Base-by-base conservation (phyloP, 306 rosid species). In the Sesbania bispinosa region DNA sequence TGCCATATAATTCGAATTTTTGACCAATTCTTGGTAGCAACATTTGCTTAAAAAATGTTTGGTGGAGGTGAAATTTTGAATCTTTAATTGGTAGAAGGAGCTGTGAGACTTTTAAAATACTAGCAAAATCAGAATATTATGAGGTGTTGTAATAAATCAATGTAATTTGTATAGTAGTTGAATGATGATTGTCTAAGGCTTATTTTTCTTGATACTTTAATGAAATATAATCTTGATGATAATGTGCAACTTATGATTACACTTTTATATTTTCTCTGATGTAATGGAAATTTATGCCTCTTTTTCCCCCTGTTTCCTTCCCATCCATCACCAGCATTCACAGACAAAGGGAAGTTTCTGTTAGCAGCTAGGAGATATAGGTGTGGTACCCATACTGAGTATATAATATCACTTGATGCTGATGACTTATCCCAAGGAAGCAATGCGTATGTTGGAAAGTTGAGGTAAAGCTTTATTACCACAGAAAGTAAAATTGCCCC, bases 371-470 rank as follows among this genome's bases (percentile, higher is more conserved):
- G 93, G 77, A 91, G 96, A 83, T 86, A 86, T 75, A 89, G 97
- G 83, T 85, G 82, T 51, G 97, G 99, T 58, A 88, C 99, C 26
- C 95, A 92, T 69, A 80, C 85, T 1, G 99, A 88, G 73, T 95
- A 89, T 82, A 90, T 92, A 76, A 89, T 95, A 77, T 95, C 99
- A 10, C 97, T 95, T 7, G 97, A 88, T 73, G 89, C 85, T 16
- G 93, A 88, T 62, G 99, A 89, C 81, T 57, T 92, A 57, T 92
- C 96, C 54, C 99, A 92, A 82, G 97, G 96, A 79, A 92, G 96
- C 84, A 95, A 95, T 79, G 99, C 99, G 51, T 92, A 91, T 74
- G 82, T 95, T 60, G 99, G 99, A 74, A 95, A 95, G 82, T 71
- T 95, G 76, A 89, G 96, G 99, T 92, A 81, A 80, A 71, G 4